phyloP scores from a whole-genome alignment of 108 stramenopile genomes.

The Epithemia pelagica region DNA sequence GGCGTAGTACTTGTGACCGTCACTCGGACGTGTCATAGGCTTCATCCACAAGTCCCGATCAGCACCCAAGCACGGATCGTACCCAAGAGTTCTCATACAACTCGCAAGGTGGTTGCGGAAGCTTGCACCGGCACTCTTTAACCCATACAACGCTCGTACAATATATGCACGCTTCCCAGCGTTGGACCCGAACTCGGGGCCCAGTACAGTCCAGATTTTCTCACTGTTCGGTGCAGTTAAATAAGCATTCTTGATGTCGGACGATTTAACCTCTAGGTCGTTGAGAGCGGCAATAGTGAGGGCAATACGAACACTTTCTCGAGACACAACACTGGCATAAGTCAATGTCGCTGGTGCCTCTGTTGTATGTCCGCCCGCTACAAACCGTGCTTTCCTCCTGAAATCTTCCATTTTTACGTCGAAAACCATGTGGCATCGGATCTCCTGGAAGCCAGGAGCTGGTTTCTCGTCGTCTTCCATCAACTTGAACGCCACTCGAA shows the following conservation, averaged over 20 bases:
- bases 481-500: constrained; percentile 25
- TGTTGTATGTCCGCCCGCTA: constrained; percentile 37
- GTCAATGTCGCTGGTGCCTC: constrained; percentile 19
- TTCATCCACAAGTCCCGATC: constrained; percentile 5
- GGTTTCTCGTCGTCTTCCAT: constrained; percentile 6
- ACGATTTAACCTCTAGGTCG: constrained; percentile 17
- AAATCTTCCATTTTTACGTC: constrained; percentile 17
- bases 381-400: constrained; percentile 8
- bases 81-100: neutral
- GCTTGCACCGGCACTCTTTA: constrained; percentile 15
- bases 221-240: constrained; percentile 21
- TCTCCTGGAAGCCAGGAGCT: constrained; percentile 2
- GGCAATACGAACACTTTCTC: constrained; percentile 25
- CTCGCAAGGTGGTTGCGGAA: neutral
- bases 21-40: neutral
- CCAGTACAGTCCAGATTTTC: constrained; percentile 16
- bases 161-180: constrained; percentile 5
- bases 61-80: neutral
- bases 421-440: constrained; percentile 31
- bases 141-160: constrained; percentile 25
- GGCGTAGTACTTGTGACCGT: constrained; percentile 16
- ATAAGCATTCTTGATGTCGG: constrained; percentile 28
- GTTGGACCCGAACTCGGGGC: constrained; percentile 23
- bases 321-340: constrained; percentile 10
- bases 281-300: constrained; percentile 29